Evolutionary conservation across 2,329 filamentous ascomycete genomes (phyloP).

Genomic region (Emericellopsis atlantica): DNA sequence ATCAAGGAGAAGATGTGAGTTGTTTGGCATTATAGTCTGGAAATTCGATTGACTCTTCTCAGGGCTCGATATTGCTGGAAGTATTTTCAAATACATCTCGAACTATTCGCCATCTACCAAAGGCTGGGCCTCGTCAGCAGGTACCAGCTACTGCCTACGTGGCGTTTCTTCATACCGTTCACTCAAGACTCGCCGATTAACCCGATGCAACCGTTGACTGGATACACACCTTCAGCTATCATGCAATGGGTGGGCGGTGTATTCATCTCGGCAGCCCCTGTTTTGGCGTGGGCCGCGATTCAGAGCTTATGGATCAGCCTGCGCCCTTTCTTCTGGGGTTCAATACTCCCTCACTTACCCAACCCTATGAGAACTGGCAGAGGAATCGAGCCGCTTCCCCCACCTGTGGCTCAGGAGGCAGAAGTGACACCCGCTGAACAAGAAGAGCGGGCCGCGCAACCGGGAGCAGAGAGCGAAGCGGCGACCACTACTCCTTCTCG

Average conservation of each 20-base stretch:
- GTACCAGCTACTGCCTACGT: conserved; percentile 26
- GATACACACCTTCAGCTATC: conserved; percentile 24
- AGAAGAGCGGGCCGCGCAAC: too few relatives aligned
- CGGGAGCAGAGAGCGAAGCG: too few relatives aligned
- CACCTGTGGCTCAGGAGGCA: too few relatives aligned
- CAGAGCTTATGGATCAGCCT: conserved; percentile 22
- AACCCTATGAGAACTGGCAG: conserved; percentile 12
- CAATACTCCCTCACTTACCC: conserved; percentile 26
- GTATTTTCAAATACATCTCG: conserved; percentile 35
- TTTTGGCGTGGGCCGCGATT: conserved; percentile 31
- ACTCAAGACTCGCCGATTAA: conserved; percentile 35
- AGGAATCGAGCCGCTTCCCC: conserved; percentile 6
- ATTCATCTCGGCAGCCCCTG: conserved; percentile 30
- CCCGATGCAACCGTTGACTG: conserved; percentile 26
- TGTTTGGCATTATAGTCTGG: not conserved
- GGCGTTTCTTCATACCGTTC: conserved; percentile 42
- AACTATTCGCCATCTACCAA: conserved; percentile 39
- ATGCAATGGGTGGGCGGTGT: conserved; percentile 28
- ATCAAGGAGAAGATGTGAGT: conserved; percentile 2
- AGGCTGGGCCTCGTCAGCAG: conserved; percentile 32
- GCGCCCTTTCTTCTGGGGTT: conserved; percentile 20
- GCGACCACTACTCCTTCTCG: not conserved
- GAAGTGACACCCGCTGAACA: too few relatives aligned
- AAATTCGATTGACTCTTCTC: conserved; percentile 3
- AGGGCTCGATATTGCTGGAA: conserved; percentile 15